phyloP scores from a whole-genome alignment of 2,329 filamentous ascomycete genomes.

The Zasmidium cellare region DNA sequence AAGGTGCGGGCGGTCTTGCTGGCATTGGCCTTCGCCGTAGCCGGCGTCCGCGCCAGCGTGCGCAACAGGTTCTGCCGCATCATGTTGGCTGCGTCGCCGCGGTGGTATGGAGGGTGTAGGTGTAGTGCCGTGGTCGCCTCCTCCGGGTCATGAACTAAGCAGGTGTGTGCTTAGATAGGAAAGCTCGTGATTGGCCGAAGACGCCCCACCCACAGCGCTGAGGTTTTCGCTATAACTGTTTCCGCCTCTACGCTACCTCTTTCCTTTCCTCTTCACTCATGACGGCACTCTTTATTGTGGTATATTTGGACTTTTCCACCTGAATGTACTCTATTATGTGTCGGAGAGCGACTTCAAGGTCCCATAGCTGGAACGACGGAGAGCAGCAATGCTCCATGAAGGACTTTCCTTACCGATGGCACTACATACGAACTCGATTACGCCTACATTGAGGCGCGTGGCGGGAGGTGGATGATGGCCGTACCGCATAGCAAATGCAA shows the following conservation, averaged over 20 bases:
- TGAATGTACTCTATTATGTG: conserved; percentile 63
- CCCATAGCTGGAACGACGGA: conserved; percentile 67
- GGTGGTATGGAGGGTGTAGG: conserved; percentile 17
- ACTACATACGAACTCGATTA: conserved; percentile 50
- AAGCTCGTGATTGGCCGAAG: neutral
- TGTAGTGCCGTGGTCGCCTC: conserved; percentile 11
- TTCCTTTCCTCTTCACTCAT: conserved; percentile 34
- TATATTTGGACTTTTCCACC: conserved; percentile 49
- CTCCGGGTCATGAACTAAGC: neutral
- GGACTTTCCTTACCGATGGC: conserved; percentile 67
- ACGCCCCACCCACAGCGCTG: neutral
- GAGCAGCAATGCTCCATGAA: conserved; percentile 53
- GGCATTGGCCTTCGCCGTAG: conserved; percentile 36
- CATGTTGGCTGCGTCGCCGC: conserved; percentile 43
- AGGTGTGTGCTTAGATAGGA: neutral
- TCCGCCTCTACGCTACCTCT: neutral
- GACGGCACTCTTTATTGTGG: conserved; percentile 67
- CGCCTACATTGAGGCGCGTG: neutral
- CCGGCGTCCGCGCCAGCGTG: conserved; percentile 59
- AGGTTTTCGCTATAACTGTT: neutral
- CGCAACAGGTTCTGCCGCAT: conserved; percentile 66
- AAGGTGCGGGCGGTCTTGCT: conserved; percentile 70
- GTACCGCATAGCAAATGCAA: neutral
- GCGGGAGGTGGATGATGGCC: neutral
- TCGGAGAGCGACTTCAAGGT: conserved; percentile 57